phyloP scores from a whole-genome alignment of 345 rosid species.

The Kandelia obovata region DNA sequence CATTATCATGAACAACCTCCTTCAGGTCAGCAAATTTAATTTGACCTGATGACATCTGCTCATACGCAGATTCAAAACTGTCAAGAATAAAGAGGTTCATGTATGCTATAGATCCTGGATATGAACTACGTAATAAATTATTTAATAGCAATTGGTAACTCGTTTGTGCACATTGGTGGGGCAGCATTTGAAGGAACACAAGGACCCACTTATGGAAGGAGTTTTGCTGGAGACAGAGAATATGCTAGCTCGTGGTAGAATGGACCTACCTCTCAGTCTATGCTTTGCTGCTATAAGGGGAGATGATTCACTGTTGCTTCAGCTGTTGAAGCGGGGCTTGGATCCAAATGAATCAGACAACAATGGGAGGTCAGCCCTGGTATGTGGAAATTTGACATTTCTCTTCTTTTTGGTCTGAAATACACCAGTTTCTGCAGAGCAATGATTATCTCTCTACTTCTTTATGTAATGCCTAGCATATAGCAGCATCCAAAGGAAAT shows the following conservation, averaged over 20 bases:
- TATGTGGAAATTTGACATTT: not conserved
- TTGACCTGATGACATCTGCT: not conserved
- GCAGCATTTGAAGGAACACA: conserved; percentile 61
- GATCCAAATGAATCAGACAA: conserved; percentile 34
- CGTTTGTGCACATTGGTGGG: not conserved
- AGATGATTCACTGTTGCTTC: conserved; percentile 24
- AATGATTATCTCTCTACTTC: conserved; percentile 8
- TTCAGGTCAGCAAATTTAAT: conserved; percentile 46
- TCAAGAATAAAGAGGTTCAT: no score
- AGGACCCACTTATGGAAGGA: conserved; percentile 65
- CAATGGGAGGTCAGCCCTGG: conserved; percentile 27
- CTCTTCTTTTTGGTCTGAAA: not conserved
- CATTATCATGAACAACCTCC: conserved; percentile 85
- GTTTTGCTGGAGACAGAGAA: conserved; percentile 64
- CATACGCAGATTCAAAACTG: not conserved
- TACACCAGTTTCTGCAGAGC: not conserved
- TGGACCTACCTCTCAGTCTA: conserved; percentile 75
- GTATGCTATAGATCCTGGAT: no score
- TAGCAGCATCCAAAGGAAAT: conserved; percentile 76
- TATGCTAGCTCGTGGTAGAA: conserved; percentile 71
- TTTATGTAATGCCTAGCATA: conserved; percentile 47
- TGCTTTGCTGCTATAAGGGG: conserved; percentile 33
- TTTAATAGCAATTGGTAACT: no score
- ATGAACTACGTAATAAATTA: no score
- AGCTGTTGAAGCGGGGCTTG: conserved; percentile 25